Base-by-base conservation (phyloP, 1,284 basidiomycete genomes). In the Boletus hoseneyae region DNA sequence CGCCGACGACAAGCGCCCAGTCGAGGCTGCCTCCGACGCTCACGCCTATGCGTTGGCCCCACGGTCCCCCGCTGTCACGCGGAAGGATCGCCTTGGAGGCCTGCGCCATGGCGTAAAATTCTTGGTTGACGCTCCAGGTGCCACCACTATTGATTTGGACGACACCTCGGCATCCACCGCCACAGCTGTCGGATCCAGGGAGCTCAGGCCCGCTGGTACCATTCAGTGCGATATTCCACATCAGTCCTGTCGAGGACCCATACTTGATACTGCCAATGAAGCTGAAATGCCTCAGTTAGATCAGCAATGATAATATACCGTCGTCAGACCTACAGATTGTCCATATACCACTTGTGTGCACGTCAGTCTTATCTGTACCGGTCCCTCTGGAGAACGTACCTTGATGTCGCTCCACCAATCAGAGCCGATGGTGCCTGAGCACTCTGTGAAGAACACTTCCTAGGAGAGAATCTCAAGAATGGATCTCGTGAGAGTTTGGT, bases 401-500 rank as follows among this genome's bases (percentile, higher is more conserved):
- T 87, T 87, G 65, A 87, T 82, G 56, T 88, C 84, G 49, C 68
- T 72, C 85, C 86, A 90, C 85, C 85, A 89, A 63, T 89, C 85
- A n/a, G 77, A 78, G 23, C 75, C 75, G 42, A 73, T 62, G 5
- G 58, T 63, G n/a, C 78, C 77, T 9, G 75, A 66, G 57, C 79
- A 79, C 51, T 80, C 79, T 4, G 77, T 78, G 55, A 79, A 71
- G 66, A 74, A 77, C 9, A 79, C 70, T 55, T 76, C 73, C 64
- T 66, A 21, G 9, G 13, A 25, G 23, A 25, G 10, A 39, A 36
- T 32, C 7, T 52, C 21, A 52, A 25, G 6, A 36, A 43, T 27
- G 16, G 18, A n/a, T 35, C 16, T 44, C 19, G 3, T 10, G 9
- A 6, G 3, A 10, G 40, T 37, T 23, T 3, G 15, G 16, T 9